Base-by-base conservation (phyloP, 208 protist species). In the Angomonas desouzai region DNA sequence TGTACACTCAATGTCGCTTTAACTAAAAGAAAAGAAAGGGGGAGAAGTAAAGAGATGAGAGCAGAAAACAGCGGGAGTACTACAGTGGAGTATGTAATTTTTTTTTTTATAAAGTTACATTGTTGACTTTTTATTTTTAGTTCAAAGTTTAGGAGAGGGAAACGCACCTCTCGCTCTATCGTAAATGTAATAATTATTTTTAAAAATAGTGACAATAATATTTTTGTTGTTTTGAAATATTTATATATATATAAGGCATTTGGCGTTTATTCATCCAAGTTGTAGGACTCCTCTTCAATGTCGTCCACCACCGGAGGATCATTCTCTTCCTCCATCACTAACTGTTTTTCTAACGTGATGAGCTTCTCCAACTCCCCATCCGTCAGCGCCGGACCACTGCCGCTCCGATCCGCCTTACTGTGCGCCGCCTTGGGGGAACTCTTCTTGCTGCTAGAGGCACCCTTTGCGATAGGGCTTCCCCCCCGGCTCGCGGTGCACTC, bases 291-390 rank as follows among this genome's bases (percentile, higher is more conserved):
- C 13, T 40, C 36, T 13, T 40, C 78, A 18, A 76, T 68, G 3
- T 67, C 68, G 23, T 75, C 65, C 22, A 72, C 62, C 18, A 55
- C 68, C 59, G 71, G 48, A 27, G 70, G 75, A 33, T 80, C 80
- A 0, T 66, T 74, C 16, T 72, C 80, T 29, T 79, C 72, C 45
- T 63, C 77, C 28, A 74, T 69, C 48, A 81, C 77, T 40, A 85
- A 66, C 56, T 77, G 70, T 57, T 87, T 65, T 68, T 93, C 83
- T 34, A 93, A 68, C 13, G 48, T 74, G 16, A 69, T 75, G 47
- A 92, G 68, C 27, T 70, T 72, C 3, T 83, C 74, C 45, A 92
- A 38, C 27, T 86, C 83, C 43, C 84, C 82, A 22, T 72, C 72
- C 13, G 69, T 83, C 40, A 63, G 60, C 30, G 53, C 59, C n/a